phyloP scores from a whole-genome alignment of 2,329 filamentous ascomycete genomes.

The Zymoseptoria passerinii region DNA sequence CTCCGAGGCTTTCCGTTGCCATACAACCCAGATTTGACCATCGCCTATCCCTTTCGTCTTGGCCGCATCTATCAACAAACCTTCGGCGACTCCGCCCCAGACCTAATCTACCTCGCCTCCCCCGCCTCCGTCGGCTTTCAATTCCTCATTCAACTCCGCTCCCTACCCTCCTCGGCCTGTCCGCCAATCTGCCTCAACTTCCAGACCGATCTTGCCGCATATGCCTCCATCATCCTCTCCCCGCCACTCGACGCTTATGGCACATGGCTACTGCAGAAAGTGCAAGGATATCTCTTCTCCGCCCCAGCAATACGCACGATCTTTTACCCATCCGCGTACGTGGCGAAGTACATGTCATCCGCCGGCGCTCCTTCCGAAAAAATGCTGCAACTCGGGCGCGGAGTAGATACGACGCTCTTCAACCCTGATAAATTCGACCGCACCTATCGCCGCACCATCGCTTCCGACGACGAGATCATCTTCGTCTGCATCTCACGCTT shows the following conservation, averaged over 20 bases:
- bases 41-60: conserved; percentile 61
- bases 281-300: conserved; percentile 60
- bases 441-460: conserved; percentile 46
- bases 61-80: conserved; percentile 53
- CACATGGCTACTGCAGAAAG: conserved; percentile 52
- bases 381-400: conserved; percentile 53
- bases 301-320: conserved; percentile 55
- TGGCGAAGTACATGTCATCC: conserved; percentile 51
- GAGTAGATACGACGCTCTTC: conserved; percentile 58
- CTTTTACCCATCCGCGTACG: conserved; percentile 60
- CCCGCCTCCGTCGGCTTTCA: conserved; percentile 64
- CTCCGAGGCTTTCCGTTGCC: conserved; percentile 58
- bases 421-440: conserved; percentile 46
- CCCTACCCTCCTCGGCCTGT: conserved; percentile 41
- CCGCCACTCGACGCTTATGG: conserved; percentile 52
- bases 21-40: conserved; percentile 62
- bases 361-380: conserved; percentile 50
- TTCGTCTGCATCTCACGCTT: conserved; percentile 59
- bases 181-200: conserved; percentile 61
- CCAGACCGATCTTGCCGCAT: conserved; percentile 62
- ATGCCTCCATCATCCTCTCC: conserved; percentile 62
- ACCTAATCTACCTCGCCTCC: conserved; percentile 62
- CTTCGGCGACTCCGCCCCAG: conserved; percentile 46
- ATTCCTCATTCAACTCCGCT: conserved; percentile 59
- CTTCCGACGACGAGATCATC: conserved; percentile 55